Evolutionary conservation across 176 grass and related monocot species (phyloP).

Genomic region (Cenchrus americanus): DNA sequence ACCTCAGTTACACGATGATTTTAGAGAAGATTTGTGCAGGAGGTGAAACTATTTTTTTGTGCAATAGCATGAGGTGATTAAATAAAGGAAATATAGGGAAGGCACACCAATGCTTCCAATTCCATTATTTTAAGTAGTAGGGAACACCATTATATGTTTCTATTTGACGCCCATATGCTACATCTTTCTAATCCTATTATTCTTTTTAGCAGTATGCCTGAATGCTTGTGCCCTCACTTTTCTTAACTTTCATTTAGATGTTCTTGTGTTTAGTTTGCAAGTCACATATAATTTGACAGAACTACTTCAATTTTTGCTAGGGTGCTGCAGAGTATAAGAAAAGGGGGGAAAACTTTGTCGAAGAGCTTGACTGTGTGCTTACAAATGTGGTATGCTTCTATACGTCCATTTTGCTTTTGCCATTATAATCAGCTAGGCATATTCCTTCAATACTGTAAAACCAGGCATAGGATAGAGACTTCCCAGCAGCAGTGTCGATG

Average conservation of each 20-base stretch:
- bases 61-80: neutral
- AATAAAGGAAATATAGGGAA: neutral
- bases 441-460: conserved; percentile 8
- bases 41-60: neutral
- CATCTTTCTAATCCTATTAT: neutral
- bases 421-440: neutral
- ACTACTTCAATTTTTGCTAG: conserved; percentile 50
- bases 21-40: neutral
- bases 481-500: too few relatives aligned
- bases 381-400: conserved; percentile 81
- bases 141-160: neutral
- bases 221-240: conserved; percentile 3
- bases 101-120: neutral
- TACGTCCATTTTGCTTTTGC: conserved; percentile 25
- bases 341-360: conserved; percentile 89
- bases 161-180: neutral
- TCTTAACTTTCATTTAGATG: conserved; percentile 16
- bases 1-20: neutral
- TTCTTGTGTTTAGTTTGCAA: conserved; percentile 10
- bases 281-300: conserved; percentile 14
- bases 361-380: conserved; percentile 97
- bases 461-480: neutral
- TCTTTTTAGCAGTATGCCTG: neutral
- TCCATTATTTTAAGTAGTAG: neutral
- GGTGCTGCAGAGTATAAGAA: conserved; percentile 87